Conservation (phyloP, 2,329 filamentous ascomycete species). For the Fusarium anthophilum region DNA sequence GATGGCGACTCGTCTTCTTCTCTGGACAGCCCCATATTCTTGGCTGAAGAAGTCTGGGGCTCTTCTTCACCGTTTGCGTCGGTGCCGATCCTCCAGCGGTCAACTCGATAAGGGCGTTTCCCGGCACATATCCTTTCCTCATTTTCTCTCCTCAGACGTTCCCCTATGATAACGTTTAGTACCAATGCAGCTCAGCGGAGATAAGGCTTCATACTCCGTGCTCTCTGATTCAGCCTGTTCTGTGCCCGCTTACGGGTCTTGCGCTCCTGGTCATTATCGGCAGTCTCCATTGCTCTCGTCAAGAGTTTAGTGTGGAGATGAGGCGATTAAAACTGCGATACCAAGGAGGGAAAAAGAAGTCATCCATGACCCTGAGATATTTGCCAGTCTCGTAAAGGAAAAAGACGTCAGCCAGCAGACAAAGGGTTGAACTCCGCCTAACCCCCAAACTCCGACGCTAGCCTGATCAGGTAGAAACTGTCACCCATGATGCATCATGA, state of each 20-base stretch:
- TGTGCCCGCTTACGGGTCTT: slow-evolving; percentile 16
- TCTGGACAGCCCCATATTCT: neutral
- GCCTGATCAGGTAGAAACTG: slow-evolving; percentile 13
- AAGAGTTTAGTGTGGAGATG: neutral
- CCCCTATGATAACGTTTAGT: neutral
- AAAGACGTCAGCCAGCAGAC: slow-evolving; percentile 23
- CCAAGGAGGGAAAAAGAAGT: neutral
- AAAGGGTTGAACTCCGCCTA: neutral
- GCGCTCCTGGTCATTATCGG: neutral
- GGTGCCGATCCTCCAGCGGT: slow-evolving; percentile 17
- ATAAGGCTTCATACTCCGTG: slow-evolving; percentile 9
- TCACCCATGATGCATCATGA: slow-evolving; percentile 14
- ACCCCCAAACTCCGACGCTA: slow-evolving; percentile 16
- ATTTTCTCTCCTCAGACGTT: neutral
- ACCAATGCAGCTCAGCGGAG: neutral
- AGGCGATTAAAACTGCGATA: fast-evolving
- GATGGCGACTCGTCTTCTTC: neutral
- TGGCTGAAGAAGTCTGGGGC: fast-evolving
- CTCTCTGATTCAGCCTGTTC: slow-evolving; percentile 30
- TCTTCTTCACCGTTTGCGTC: neutral
- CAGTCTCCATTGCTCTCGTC: neutral
- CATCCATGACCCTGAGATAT: neutral
- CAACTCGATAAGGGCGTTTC: slow-evolving; percentile 12
- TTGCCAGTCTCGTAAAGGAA: neutral
- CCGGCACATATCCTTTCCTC: neutral